Evolutionary conservation across 164 flowering plant genomes (phyloP).

Genomic region (Liquidambar formosana): DNA sequence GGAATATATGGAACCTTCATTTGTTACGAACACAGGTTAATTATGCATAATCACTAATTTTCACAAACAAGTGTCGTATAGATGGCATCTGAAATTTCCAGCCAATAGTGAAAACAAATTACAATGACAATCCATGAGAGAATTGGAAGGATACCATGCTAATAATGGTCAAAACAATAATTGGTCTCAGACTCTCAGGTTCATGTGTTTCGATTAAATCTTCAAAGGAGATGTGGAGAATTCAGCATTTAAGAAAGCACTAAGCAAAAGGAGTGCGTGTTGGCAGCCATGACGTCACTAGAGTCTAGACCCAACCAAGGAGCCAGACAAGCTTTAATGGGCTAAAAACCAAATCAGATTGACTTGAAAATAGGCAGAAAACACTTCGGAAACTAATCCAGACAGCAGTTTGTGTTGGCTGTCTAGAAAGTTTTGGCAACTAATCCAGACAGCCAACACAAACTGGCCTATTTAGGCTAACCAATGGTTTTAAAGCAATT

Average conservation of each 20-base stretch:
- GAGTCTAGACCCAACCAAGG: neutral
- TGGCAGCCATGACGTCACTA: no score
- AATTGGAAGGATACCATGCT: neutral
- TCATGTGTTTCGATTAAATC: no score
- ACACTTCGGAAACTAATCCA: no score
- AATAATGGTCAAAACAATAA: neutral
- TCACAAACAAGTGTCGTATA: neutral
- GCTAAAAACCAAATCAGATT: neutral
- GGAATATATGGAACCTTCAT: conserved; percentile 89
- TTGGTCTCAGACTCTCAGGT: neutral
- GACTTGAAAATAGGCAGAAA: neutral
- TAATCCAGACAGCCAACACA: neutral
- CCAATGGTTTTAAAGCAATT: neutral
- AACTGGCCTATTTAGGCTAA: no score
- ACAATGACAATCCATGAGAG: neutral
- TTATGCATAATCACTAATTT: conserved; percentile 6
- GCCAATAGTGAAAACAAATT: neutral
- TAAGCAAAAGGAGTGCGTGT: no score
- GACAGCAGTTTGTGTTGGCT: no score
- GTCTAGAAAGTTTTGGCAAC: no score
- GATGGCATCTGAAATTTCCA: neutral
- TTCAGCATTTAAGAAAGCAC: neutral
- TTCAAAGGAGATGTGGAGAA: neutral
- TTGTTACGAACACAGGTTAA: conserved; percentile 17
- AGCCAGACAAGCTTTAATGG: neutral